Percentiles rank a stretch among this genome's conserved stretches.
These are phyloP conservation scores for Chlamydomonas sphaeroides DNA, from an alignment of 139 green algal genomes.

Conservation along the genomic window DNA sequence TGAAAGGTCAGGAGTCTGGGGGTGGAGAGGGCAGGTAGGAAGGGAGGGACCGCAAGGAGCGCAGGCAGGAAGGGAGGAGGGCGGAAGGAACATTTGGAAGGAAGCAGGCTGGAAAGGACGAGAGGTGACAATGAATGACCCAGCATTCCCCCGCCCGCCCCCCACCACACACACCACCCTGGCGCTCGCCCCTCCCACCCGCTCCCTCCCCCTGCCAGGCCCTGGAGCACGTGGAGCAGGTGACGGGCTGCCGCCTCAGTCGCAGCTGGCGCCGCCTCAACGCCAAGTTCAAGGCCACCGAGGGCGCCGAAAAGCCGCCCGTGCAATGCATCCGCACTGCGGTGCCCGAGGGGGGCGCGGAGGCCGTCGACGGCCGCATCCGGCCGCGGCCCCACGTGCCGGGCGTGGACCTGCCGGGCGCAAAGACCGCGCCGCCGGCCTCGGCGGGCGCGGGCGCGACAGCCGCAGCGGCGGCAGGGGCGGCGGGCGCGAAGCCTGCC, in stretches of 20 bases:
- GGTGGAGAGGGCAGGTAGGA: too few species aligned
- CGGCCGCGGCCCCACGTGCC: constrained; percentile 6
- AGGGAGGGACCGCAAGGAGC: too few species aligned
- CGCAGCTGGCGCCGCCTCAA: constrained; percentile 22
- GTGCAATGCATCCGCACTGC: constrained; percentile 24
- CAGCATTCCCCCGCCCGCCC: too few species aligned
- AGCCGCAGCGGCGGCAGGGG: background rate
- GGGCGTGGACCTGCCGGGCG: background rate
- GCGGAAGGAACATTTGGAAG: too few species aligned
- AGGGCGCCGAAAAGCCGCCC: constrained; percentile 10
- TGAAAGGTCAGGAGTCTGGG: too few species aligned
- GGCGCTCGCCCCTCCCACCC: too few species aligned
- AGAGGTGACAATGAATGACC: too few species aligned
- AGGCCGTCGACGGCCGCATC: constrained; percentile 2
- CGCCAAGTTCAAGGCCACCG: constrained; percentile 18
- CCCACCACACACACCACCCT: too few species aligned
- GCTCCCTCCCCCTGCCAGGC: background rate
- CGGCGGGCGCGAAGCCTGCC: too few species aligned
- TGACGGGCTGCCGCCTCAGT: background rate
- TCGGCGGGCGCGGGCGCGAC: background rate
- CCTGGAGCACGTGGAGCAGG: constrained; percentile 24
- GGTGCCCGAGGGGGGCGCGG: background rate
- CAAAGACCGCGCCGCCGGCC: background rate
- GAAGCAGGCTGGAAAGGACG: too few species aligned
- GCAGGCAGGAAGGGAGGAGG: too few species aligned